Percentiles rank a stretch among this genome's conserved stretches.
Evolutionary conservation across 305 asterid species (phyloP).

Genomic region (Plantago coronopus): DNA sequence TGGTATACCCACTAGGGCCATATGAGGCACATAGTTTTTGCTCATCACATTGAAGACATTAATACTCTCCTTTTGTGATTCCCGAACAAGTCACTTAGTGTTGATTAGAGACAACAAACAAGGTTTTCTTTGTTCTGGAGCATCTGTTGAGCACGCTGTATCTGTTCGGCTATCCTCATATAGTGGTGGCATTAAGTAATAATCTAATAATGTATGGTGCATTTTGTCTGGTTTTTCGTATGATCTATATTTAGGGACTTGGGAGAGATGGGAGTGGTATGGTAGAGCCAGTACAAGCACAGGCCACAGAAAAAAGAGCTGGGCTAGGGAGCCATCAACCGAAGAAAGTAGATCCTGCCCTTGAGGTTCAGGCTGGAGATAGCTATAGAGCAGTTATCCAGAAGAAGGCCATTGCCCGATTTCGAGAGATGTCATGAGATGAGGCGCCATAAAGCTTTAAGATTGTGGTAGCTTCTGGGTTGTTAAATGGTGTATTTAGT

Average conservation of each 20-base stretch:
- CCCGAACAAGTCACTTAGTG: not conserved
- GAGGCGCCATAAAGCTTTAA: conserved; percentile 8
- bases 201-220: conserved; percentile 44
- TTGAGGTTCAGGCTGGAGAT: conserved; percentile 96
- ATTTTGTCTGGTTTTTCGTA: conserved; percentile 33
- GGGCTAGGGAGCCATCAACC: conserved; percentile 88
- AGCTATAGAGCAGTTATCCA: conserved; percentile 94
- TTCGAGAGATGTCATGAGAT: conserved; percentile 81
- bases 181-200: conserved; percentile 28
- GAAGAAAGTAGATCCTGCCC: conserved; percentile 73
- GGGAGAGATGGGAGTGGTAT: conserved; percentile 96
- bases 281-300: conserved; percentile 94
- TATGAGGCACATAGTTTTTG: not conserved
- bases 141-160: not conserved
- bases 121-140: not conserved
- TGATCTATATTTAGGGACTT: conserved; percentile 58
- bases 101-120: not conserved
- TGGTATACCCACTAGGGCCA: not conserved
- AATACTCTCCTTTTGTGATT: not conserved
- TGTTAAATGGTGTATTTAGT: too few relatives aligned
- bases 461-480: conserved; percentile 2
- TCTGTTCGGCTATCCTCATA: conserved; percentile 5
- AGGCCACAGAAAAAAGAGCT: conserved; percentile 65
- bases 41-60: too few relatives aligned
- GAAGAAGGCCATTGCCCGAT: conserved; percentile 95